A percentile compares a stretch with the other conserved stretches of the same genome.
phyloP scores from a whole-genome alignment of 2,329 filamentous ascomycete species.

The Gyromitra esculenta region DNA sequence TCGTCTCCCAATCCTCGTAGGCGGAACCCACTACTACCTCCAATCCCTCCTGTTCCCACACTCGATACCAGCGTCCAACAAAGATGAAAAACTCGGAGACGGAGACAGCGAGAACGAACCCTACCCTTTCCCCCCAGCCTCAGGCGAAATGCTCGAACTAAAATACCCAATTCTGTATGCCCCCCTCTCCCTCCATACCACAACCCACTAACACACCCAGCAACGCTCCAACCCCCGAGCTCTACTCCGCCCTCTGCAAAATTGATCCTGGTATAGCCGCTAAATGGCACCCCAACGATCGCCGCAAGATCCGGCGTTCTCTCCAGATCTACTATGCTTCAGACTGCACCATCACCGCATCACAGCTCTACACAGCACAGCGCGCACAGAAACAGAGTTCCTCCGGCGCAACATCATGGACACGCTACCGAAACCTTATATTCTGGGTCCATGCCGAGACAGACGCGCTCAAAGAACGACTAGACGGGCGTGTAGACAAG shows the following conservation, averaged over 20 bases:
- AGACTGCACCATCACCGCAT: constrained; percentile 74
- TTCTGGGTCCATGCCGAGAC: constrained; percentile 87
- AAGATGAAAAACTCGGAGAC: constrained; percentile 55
- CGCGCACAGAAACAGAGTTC: constrained; percentile 58
- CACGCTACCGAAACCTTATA: constrained; percentile 66
- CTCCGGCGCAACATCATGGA: constrained; percentile 51
- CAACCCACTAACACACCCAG: neutral
- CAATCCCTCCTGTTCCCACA: constrained; percentile 87
- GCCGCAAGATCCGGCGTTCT: constrained; percentile 86
- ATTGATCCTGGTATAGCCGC: constrained; percentile 90
- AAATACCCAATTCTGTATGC: constrained; percentile 73
- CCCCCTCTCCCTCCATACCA: neutral
- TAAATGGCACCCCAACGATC: constrained; percentile 92
- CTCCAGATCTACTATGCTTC: constrained; percentile 89
- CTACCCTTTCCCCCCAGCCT: constrained; percentile 46
- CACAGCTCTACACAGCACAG: constrained; percentile 87
- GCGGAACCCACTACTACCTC: constrained; percentile 94
- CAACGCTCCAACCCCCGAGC: constrained; percentile 73
- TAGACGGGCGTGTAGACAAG: constrained; percentile 80
- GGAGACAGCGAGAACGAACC: constrained; percentile 57
- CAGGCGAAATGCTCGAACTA: constrained; percentile 59
- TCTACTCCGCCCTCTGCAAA: constrained; percentile 76
- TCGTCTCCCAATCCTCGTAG: constrained; percentile 87
- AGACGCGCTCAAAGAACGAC: constrained; percentile 72
- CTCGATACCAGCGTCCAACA: constrained; percentile 62